Evolutionary conservation across 2,329 filamentous ascomycete species (phyloP), one percentile per base, ranked within the genome.

Genomic region (Aschersonia sp.): DNA sequence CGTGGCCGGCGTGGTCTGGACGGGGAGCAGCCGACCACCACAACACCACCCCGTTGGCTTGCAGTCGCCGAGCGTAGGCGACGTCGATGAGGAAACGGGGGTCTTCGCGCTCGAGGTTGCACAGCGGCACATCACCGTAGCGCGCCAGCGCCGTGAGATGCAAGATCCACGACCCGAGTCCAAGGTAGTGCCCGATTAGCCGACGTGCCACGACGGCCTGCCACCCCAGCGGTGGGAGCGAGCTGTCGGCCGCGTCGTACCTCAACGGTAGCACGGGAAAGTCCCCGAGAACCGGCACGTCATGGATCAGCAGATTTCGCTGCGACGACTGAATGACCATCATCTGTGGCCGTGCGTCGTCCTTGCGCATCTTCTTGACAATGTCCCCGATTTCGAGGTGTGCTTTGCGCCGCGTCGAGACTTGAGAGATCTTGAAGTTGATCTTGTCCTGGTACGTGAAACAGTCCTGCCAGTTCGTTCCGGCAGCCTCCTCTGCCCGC

Each of bases 11-110:
- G 64, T 99, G 92, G 60, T 99, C 92, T 1, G 94, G 92, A 46
- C 84, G 79, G 0, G 90, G 80, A 6, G 83, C 82, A 8, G 79
- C 74, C 14, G 90, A 97, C 92, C 92, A 99, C 92, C 92, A 99
- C 6, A 99, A 71, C 5, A 98, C 85, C 1, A 98, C 87, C 49
- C 89, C 88, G 59, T 90, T 95, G 54, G 85, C 83, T 58, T 95
- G 87, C 46, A 99, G 69, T 14, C 89, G 78, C 49, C 94, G 76
- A 0, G 92, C 92, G 61, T 97, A 99, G 0, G 90, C 86, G 48
- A 99, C 79, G 60, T 99, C 92, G 56, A 99, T 98, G 47, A 98
- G 69, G 68, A 92, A 97, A 4, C 87, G 80, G 31, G 92, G 90
- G 57, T 98, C 92, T 55, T 97, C 92, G 42, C 83, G 82, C 62